Conservation (phyloP, 75 land plant genomes). For the Sequoia sempervirens region DNA sequence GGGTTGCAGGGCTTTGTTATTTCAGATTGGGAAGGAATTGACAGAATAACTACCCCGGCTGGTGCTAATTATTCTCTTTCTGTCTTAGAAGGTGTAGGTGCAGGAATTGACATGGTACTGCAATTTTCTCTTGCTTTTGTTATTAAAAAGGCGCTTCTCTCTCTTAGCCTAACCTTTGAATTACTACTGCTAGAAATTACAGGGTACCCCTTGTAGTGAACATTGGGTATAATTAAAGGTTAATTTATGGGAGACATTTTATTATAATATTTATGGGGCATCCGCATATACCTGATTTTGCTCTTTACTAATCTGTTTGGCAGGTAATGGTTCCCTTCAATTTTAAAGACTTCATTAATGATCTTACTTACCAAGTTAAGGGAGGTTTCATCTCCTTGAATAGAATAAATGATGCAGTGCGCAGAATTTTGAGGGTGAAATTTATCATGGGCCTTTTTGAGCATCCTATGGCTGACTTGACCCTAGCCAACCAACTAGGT, state of each 20-base stretch:
- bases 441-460: conserved; percentile 65
- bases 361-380: conserved; percentile 36
- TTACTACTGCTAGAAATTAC: too few species aligned
- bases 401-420: conserved; percentile 64
- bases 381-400: conserved; percentile 30
- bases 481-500: conserved; percentile 24
- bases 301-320: not conserved
- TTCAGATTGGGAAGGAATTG: conserved; percentile 47
- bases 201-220: not conserved
- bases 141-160: not conserved
- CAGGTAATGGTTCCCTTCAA: conserved; percentile 48
- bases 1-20: conserved; percentile 45
- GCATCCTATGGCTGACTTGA: conserved; percentile 35
- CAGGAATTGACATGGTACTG: conserved; percentile 58
- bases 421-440: conserved; percentile 57
- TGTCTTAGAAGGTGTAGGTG: conserved; percentile 21
- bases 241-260: not conserved
- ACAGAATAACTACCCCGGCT: conserved; percentile 31
- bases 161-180: not conserved
- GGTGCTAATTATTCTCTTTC: conserved; percentile 39
- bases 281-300: not conserved
- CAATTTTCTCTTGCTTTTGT: not conserved
- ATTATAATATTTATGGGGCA: not conserved
- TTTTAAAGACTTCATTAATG: conserved; percentile 30
- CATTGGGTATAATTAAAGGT: not conserved